Evolutionary conservation across 306 rosid genomes (phyloP).

Genomic region (Ormosia emarginata): DNA sequence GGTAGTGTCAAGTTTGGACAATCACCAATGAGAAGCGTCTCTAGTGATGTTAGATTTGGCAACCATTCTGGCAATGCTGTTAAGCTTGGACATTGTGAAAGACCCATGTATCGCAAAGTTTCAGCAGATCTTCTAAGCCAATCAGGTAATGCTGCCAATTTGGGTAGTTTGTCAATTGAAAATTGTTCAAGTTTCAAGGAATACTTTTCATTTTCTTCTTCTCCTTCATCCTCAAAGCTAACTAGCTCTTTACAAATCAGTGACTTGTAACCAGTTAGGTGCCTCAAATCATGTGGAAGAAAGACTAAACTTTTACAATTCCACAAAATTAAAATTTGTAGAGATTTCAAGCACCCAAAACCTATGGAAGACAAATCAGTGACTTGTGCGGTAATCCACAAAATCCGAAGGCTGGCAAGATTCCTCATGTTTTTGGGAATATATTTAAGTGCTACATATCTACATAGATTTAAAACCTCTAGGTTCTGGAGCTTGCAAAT

Average conservation of each 20-base stretch:
- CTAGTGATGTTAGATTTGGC: slow-evolving; percentile 19
- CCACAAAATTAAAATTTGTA: slow-evolving; percentile 21
- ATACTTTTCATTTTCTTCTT: slow-evolving; percentile 1
- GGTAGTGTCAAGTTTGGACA: slow-evolving; percentile 24
- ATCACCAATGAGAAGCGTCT: slow-evolving; percentile 23
- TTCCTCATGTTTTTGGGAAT: slow-evolving; percentile 4
- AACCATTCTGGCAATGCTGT: slow-evolving; percentile 25
- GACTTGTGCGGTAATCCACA: slow-evolving; percentile 18
- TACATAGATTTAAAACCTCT: slow-evolving; percentile 11
- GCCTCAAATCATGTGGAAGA: slow-evolving; percentile 22
- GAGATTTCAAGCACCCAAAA: neutral
- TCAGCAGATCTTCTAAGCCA: slow-evolving; percentile 12
- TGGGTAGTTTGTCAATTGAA: slow-evolving; percentile 7
- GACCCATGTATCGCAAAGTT: slow-evolving; percentile 13
- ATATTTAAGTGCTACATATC: slow-evolving; percentile 11
- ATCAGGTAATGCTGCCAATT: slow-evolving; percentile 13
- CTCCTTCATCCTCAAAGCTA: slow-evolving; percentile 3
- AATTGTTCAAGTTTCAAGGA: slow-evolving; percentile 24
- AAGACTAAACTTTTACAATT: slow-evolving; percentile 2
- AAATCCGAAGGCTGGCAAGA: slow-evolving; percentile 24
- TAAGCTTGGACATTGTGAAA: slow-evolving; percentile 14
- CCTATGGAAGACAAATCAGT: slow-evolving; percentile 1
- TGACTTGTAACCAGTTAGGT: slow-evolving; percentile 1
- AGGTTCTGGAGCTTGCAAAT: slow-evolving; percentile 25
- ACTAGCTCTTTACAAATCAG: neutral